Evolutionary conservation across 805 yeast genomes (phyloP).

Genomic region (Priceomyces melissophilus): DNA sequence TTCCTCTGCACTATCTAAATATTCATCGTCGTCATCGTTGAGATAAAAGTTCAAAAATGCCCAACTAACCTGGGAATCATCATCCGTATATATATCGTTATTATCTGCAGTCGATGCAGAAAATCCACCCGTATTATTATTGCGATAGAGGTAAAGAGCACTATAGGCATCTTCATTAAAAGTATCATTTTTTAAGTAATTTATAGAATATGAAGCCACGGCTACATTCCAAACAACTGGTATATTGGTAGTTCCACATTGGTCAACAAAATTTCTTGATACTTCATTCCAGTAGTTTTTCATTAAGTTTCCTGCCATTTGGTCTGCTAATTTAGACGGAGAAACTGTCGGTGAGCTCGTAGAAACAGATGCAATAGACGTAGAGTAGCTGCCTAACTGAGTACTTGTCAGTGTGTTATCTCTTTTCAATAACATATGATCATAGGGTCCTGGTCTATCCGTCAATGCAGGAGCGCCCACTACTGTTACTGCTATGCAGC

Average conservation of each 20-base stretch:
- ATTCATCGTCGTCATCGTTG: not conserved
- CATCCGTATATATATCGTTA: conserved; percentile 23
- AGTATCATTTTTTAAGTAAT: conserved; percentile 6
- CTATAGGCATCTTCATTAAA: conserved; percentile 7
- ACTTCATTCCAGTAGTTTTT: conserved; percentile 10
- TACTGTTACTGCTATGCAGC: no score
- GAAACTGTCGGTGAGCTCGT: conserved; percentile 13
- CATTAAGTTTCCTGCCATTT: conserved; percentile 10
- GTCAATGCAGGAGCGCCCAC: no score
- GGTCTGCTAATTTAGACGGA: conserved; percentile 9
- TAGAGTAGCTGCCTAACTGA: conserved; percentile 4
- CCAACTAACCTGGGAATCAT: conserved; percentile 24
- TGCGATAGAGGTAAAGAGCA: conserved; percentile 12
- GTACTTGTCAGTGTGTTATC: no score
- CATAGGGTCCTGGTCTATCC: no score
- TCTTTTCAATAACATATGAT: no score
- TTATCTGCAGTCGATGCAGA: conserved; percentile 19
- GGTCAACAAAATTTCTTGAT: conserved; percentile 11
- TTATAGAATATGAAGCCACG: conserved; percentile 20
- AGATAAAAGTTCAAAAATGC: conserved; percentile 14
- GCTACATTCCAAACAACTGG: conserved; percentile 24
- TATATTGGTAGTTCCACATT: conserved; percentile 8
- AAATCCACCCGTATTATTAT: conserved; percentile 13
- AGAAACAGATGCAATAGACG: conserved; percentile 9
- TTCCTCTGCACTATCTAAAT: conserved; percentile 9